Base-by-base conservation (phyloP, 257 asterid species). In the Salvia hispanica region DNA sequence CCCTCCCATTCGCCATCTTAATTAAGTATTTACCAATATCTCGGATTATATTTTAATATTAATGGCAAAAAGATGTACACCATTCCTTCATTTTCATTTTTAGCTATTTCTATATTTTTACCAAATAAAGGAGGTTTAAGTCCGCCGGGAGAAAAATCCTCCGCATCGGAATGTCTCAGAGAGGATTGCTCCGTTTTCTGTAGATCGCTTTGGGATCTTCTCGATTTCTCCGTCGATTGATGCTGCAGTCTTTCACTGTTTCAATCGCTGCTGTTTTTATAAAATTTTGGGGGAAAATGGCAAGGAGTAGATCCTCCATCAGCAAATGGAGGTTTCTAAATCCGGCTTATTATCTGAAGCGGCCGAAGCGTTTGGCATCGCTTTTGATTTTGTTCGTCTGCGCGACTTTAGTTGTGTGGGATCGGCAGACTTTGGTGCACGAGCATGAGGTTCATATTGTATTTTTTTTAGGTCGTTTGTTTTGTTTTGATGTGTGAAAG, bases 341-440 rank as follows among this genome's bases (percentile, higher is more conserved):
- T 81, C 99, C 98, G 25, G 89, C 88, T 3, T 91, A 91, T 86
- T 94, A 94, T 72, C 59, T 94, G 81, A 91, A 87, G 88, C 85
- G 98, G 13, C 99, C 99, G 8, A 91, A 89, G 78, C 95, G 95
- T 58, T 83, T 94, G 40, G 95, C 97, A 13, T 67, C 83, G 78
- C 84, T 94, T 12, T 81, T 94, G 74, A 70, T 91, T 43, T 28
- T 84, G 2, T 91, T 91, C 72, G 92, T 94, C 58, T 71, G 55
- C 58, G 81, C 72, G 37, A 77, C 85, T 75, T 80, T 89, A 44
- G 74, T 89, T 67, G 78, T 94, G 52, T 94, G 96, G 98, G 98
- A 94, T 86, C 96, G 99, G 5, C 99, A 91, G 59, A 84, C 98
- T 69, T 80, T 94, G 52, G 74, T 89, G 52, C 91, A 91, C n/a